Evolutionary conservation across 169 alveolate species (phyloP).

Genomic region (Eimeria maxima): DNA sequence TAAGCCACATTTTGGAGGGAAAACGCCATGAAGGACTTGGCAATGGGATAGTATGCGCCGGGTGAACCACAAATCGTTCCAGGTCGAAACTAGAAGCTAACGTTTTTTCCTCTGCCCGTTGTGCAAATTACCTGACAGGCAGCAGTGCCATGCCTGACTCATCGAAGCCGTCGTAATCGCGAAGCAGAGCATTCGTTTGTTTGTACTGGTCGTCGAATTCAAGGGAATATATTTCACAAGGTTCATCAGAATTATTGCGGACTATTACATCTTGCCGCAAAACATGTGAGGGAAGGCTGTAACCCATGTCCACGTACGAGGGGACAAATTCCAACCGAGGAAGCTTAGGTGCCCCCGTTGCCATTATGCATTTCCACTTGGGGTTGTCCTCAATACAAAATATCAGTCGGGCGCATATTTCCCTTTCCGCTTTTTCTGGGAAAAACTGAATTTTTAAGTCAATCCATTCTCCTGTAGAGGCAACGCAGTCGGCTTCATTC

Average conservation of each 20-base stretch:
- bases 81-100: background rate
- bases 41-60: background rate
- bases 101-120: background rate
- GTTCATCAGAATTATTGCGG: constrained; percentile 92
- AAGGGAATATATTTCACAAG: constrained; percentile 93
- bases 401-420: constrained; percentile 32
- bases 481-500: background rate
- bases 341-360: constrained; percentile 90
- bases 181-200: constrained; percentile 93
- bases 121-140: constrained; percentile 80
- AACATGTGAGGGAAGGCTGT: constrained; percentile 75
- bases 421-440: constrained; percentile 38
- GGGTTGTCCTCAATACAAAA: constrained; percentile 92
- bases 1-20: background rate
- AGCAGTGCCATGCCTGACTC: constrained; percentile 83
- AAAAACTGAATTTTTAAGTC: constrained; percentile 68
- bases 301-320: constrained; percentile 63
- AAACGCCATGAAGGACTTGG: background rate
- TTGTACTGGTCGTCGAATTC: constrained; percentile 94
- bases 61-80: background rate
- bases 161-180: constrained; percentile 89
- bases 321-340: constrained; percentile 58
- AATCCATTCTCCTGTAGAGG: constrained; percentile 87
- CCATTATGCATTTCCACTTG: constrained; percentile 88
- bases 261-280: constrained; percentile 85